Conservation (phyloP, 371 early-diverging fungal genomes). For the Mortierella sp. region DNA sequence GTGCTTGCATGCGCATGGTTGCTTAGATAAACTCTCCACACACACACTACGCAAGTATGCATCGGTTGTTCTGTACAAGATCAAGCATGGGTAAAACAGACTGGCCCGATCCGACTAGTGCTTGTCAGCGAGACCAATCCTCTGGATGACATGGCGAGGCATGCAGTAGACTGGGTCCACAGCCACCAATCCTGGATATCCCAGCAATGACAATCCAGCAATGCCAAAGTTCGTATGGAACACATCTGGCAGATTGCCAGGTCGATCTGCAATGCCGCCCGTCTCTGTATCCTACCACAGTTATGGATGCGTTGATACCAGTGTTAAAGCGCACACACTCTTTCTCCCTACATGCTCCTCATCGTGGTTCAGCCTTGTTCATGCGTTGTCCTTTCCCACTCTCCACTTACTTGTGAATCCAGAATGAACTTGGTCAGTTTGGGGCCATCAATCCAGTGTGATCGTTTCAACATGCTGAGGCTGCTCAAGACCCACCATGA, state of each 20-base stretch:
- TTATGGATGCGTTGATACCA: too few species aligned
- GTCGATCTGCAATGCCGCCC: slow-evolving; percentile 98
- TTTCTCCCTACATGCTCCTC: too few species aligned
- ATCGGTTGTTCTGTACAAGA: too few species aligned
- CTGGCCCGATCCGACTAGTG: too few species aligned
- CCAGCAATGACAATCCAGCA: slow-evolving; percentile 88
- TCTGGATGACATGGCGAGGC: slow-evolving; percentile 77
- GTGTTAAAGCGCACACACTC: too few species aligned
- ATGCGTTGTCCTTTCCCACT: background rate
- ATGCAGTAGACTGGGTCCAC: slow-evolving; percentile 96
- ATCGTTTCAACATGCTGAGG: slow-evolving; percentile 82
- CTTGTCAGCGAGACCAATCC: slow-evolving; percentile 61
- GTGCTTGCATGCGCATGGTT: too few species aligned
- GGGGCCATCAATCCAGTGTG: slow-evolving; percentile 89
- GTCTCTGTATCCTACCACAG: slow-evolving; percentile 78
- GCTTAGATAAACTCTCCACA: too few species aligned
- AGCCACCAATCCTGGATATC: slow-evolving; percentile 73
- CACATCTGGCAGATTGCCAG: slow-evolving; percentile 93
- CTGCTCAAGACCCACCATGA: slow-evolving; percentile 99
- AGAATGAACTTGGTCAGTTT: slow-evolving; percentile 86
- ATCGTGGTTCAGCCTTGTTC: too few species aligned
- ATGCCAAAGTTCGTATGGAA: slow-evolving; percentile 98
- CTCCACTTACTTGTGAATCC: slow-evolving; percentile 75
- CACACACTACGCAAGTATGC: too few species aligned
- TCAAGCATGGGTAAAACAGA: too few species aligned